Evolutionary conservation across 225 moss, liverwort and hornwort genomes (phyloP).

Genomic region (Neckera pumila): DNA sequence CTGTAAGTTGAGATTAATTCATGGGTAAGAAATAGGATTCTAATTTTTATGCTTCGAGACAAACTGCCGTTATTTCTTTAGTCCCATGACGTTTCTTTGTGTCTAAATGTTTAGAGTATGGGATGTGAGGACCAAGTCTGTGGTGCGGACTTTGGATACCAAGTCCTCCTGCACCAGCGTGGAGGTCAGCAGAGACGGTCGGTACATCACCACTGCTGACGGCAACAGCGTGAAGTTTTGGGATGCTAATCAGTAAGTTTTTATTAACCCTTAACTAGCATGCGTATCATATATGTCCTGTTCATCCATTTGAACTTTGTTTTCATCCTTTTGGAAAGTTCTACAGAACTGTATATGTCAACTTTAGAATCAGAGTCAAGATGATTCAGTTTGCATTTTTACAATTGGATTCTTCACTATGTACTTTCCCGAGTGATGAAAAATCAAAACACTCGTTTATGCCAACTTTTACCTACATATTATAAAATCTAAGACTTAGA

Average conservation of each 20-base stretch:
- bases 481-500: neutral
- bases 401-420: neutral
- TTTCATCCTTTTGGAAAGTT: neutral
- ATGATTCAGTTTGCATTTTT: neutral
- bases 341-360: neutral
- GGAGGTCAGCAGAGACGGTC: slow-evolving; percentile 96
- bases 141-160: slow-evolving; percentile 87
- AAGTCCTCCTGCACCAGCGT: slow-evolving; percentile 95
- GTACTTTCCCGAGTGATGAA: neutral
- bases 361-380: neutral
- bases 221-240: slow-evolving; percentile 97
- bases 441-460: neutral
- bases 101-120: slow-evolving; percentile 54
- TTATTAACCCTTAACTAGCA: neutral
- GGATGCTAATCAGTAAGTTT: slow-evolving; percentile 98
- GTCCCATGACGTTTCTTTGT: neutral
- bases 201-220: slow-evolving; percentile 94
- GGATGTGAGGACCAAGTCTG: slow-evolving; percentile 85
- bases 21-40: neutral
- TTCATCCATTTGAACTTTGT: neutral
- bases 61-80: neutral
- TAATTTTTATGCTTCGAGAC: neutral
- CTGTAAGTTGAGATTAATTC: neutral
- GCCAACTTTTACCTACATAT: neutral
- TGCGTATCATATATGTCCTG: neutral